Evolutionary conservation across 2,329 filamentous ascomycete species (phyloP), one percentile per base, ranked within the genome.

Genomic region (Drechslerella stenobrocha): DNA sequence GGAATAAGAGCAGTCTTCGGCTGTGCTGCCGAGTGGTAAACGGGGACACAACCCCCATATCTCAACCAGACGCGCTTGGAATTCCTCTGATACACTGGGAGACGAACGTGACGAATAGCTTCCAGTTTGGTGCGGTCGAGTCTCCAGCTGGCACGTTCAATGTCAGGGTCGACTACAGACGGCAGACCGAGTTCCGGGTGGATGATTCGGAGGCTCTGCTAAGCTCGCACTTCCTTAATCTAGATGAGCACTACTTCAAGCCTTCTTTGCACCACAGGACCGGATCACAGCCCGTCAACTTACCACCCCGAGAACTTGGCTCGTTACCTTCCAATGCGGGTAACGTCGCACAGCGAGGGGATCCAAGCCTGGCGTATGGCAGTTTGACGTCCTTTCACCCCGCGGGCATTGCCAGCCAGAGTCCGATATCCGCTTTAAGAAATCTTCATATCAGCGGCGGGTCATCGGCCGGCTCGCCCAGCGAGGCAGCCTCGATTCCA

Each of bases 141-240:
- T 89, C 92, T 26, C 90, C 91, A 8, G 87, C 90, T 24, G 93
- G 93, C 23, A 85, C 88, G 3, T 84, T 98, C 72, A 87, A 85
- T 59, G 86, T 92, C 52, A 84, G 87, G 34, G 89, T 96, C 26
- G 85, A 86, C 8, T 96, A 95, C 77, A 87, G 93, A 70, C 88
- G 85, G 61, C 90, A 93, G 74, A 95, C 89, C 78, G 90, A 87
- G 73, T 96, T 98, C 76, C 85, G 88, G 45, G 85, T 97, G 35
- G 92, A 95, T 73, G 90, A 96, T 76, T 88, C 90, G 0, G 93
- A 97, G 77, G 87, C 91, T 3, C 78, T 97, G 6, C 78, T 97
- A 42, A 96, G 91, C 77, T 96, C 92, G 11, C 87, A 90, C 28
- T 96, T 97, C 74, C 90, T 96, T 83, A 90, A 89, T 11, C 83